Base-by-base conservation (phyloP, 2,329 filamentous ascomycete species). In the Diaporthe vexans region DNA sequence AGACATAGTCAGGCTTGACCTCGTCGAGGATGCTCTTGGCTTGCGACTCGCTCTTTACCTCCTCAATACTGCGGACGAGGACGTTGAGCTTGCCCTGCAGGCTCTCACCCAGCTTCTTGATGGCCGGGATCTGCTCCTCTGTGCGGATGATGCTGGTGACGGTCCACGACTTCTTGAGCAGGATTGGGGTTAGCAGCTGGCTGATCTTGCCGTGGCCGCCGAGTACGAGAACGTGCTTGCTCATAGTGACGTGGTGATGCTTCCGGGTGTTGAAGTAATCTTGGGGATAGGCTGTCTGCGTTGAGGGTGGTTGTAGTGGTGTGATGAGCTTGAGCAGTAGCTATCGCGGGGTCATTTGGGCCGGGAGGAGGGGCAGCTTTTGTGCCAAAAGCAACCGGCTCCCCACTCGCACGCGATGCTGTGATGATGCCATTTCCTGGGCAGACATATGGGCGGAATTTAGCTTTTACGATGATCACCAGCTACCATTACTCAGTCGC, bases 121-220 rank as follows among this genome's bases (percentile, higher is more conserved):
- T 91, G 71, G 91, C 85, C 4, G 86, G 80, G 57, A 89, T 88
- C 77, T 97, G 94, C 0, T 91, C 90, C n/a, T 90, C 85, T 76
- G 91, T 90, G 79, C 94, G 93, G 81, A 97, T 92, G 75, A 97
- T 86, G 81, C 92, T 94, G 75, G 93, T 95, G 71, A 97, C 93
- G 77, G 90, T 90, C 93, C 94, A 96, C 46, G 90, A 90, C 77
- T 92, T 91, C 68, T 91, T 87, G 56, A 97, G 90, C 10, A 97
- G 91, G 74, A 95, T 88, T 1, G 93, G 93, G 11, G 94, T 97
- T 52, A 97, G 88, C 57, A 92, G 85, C 74, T 94, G 90, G 77
- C 94, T 90, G 75, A 97, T 84, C 81, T 95, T 94, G 84, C 94
- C 94, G 85, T 95, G 94, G 79, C 94, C 94, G 79, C 94, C 94